These are phyloP conservation scores for Auxenochlorella pyrenoidosa DNA, from an alignment of 139 green algal species.

Conservation along the genomic window DNA sequence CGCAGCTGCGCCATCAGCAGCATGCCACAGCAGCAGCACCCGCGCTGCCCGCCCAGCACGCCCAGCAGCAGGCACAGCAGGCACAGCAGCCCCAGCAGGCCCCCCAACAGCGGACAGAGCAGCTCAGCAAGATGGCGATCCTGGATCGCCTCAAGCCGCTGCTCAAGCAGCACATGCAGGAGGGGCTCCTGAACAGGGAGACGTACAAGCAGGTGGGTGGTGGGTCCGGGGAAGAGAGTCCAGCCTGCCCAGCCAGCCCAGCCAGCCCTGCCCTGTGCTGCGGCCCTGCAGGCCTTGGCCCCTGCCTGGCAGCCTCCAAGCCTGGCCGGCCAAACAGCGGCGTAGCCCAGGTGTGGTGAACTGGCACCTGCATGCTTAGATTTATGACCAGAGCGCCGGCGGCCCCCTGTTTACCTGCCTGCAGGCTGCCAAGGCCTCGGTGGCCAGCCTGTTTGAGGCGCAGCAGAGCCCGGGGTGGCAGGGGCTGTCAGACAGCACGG, in stretches of 20 bases:
- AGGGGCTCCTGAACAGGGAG: neutral
- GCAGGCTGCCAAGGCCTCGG: neutral
- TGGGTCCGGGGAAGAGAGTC: neutral
- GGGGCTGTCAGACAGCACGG: neutral
- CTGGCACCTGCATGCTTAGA: too few relatives aligned
- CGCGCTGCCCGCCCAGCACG: neutral
- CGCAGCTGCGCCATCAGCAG: neutral
- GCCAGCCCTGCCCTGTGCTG: too few relatives aligned
- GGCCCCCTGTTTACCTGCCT: neutral
- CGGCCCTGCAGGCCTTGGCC: too few relatives aligned
- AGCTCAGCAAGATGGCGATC: neutral
- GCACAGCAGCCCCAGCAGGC: neutral
- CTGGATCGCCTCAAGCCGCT: neutral
- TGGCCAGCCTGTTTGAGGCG: neutral
- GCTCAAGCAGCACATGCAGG: neutral
- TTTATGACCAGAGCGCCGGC: too few relatives aligned
- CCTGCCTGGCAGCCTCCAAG: too few relatives aligned
- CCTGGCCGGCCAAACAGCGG: too few relatives aligned
- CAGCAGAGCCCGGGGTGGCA: neutral
- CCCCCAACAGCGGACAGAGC: neutral
- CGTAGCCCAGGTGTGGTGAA: too few relatives aligned
- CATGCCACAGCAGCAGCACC: neutral
- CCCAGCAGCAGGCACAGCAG: neutral
- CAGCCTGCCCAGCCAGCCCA: too few relatives aligned
- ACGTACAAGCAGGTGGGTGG: conserved; percentile 15